Evolutionary conservation across 306 rosid genomes (phyloP), one percentile per base, ranked within the genome.

Genomic region (Canavalia ensiformis): DNA sequence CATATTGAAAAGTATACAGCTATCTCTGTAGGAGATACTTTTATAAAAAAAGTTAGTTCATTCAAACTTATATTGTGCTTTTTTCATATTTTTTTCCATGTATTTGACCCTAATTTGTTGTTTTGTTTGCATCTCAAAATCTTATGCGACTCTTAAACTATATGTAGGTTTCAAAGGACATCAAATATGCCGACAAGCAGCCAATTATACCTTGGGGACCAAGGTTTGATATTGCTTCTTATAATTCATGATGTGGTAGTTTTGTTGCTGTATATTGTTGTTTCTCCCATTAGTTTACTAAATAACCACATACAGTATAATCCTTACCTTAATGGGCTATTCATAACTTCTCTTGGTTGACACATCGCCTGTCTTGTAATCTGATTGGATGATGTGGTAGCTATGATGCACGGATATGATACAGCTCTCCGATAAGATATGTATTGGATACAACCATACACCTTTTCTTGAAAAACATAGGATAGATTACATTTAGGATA

Each of bases 121-220:
- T 35, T 64, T 68, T 63, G 7, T 66, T 46, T 78, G 9, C 58
- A 50, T 69, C 66, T 68, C 79, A 9, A 78, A 13, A 49, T 77
- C 69, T 80, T 66, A 70, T 79, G 8, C 78, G 74, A 46, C 44
- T 67, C 39, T 25, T 18, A 60, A 77, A 70, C 29, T 9, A 57
- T 74, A 47, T 86, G 82, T 88, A 93, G 99, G 97, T 95, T 86
- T 95, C 99, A 37, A 95, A 95, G 87, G 99, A 93, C 84, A 90
- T 95, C 74, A 95, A 91, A 86, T 95, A 91, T 79, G 99, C 99
- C 1, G 99, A 95, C 87, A 95, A 91, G 88, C 98, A 90, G 88
- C 98, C 97, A 82, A 82, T 95, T 82, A 82, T 95, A 37, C 97
- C 99, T 68, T 95, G 99, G 99, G 99, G 99, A 28, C 99, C 99